phyloP scores from a whole-genome alignment of 129 eudicot genomes.

The Deinandra increscens region DNA sequence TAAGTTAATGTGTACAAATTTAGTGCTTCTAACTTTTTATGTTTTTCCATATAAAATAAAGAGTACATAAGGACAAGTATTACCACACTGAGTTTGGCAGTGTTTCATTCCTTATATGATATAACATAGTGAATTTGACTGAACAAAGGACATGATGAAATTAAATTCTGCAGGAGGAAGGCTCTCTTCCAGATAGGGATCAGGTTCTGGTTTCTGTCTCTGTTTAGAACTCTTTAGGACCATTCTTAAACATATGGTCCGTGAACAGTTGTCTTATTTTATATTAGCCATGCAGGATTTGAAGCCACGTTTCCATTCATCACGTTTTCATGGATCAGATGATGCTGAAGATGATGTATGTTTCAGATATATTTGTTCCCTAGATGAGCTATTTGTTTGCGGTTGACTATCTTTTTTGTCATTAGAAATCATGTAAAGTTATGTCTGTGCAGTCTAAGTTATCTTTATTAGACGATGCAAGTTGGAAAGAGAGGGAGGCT shows the following conservation, averaged over 20 bases:
- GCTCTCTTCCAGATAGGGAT: constrained; percentile 90
- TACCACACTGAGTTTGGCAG: no score
- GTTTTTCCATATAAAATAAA: no score
- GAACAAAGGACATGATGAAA: constrained; percentile 9
- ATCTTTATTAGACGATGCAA: constrained; percentile 56
- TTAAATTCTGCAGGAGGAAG: constrained; percentile 67
- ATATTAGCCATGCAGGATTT: constrained; percentile 60
- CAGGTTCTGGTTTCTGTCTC: constrained; percentile 57
- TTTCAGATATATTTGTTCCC: background rate
- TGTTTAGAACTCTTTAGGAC: constrained; percentile 18
- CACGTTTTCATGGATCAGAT: constrained; percentile 96
- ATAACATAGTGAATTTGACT: no score
- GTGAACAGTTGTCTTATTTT: constrained; percentile 14
- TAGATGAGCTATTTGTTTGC: background rate
- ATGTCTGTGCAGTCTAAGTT: constrained; percentile 58
- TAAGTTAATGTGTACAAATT: no score
- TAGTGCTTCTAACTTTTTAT: no score
- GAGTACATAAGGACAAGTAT: no score
- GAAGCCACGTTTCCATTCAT: constrained; percentile 95
- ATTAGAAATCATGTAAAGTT: constrained; percentile 1
- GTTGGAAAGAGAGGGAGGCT: constrained; percentile 99
- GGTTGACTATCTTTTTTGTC: background rate
- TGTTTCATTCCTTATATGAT: no score
- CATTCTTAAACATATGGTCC: constrained; percentile 4
- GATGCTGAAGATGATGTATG: constrained; percentile 93